Evolutionary conservation across 139 green algal species (phyloP).

Genomic region (Chlamydomonas sp.): DNA sequence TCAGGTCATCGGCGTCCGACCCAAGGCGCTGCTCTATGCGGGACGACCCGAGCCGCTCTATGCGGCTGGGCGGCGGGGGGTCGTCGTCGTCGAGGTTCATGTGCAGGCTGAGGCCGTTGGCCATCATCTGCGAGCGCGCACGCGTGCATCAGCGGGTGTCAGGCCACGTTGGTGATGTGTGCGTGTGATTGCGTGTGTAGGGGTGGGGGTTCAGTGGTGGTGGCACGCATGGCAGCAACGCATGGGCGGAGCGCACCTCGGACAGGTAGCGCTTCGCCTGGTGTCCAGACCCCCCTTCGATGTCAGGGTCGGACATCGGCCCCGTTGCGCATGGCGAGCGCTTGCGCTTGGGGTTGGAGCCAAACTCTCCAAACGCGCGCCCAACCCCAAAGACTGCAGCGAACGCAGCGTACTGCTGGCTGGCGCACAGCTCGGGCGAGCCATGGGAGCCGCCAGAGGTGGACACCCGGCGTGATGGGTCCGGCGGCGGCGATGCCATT

Average conservation of each 20-base stretch:
- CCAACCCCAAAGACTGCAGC: too few relatives aligned
- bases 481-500: too few relatives aligned
- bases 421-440: too few relatives aligned
- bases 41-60: background rate
- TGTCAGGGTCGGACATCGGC: background rate
- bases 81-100: background rate
- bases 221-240: background rate
- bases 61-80: background rate
- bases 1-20: too few relatives aligned
- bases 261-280: background rate
- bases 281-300: background rate
- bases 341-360: background rate
- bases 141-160: background rate
- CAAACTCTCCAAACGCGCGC: too few relatives aligned
- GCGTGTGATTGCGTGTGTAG: too few relatives aligned
- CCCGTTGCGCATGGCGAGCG: background rate
- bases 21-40: background rate
- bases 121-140: constrained; percentile 5
- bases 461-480: too few relatives aligned
- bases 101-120: background rate
- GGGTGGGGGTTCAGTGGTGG: too few relatives aligned
- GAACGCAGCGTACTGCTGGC: too few relatives aligned
- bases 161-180: background rate
- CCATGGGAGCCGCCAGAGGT: too few relatives aligned
- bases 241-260: background rate